These are phyloP conservation scores for Testicularia cyperi DNA, from an alignment of 1,284 basidiomycete species.

Conservation along the genomic window DNA sequence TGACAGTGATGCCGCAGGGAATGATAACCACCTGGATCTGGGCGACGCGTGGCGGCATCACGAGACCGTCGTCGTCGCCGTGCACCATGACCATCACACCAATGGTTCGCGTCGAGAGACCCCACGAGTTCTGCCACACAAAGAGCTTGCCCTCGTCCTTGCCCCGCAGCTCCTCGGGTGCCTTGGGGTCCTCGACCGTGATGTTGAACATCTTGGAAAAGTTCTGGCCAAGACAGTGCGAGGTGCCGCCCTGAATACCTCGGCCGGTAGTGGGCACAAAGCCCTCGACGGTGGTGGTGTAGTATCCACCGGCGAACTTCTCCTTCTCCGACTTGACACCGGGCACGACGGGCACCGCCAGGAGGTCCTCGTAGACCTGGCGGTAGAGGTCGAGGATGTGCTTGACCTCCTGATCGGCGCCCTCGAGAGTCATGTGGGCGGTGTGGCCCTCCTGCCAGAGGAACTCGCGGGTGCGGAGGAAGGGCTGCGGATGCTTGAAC, in stretches of 20 bases:
- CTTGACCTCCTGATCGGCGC: slow-evolving; percentile 87
- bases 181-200: slow-evolving; percentile 76
- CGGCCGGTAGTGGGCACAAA: slow-evolving; percentile 96
- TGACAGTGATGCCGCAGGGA: slow-evolving; percentile 79
- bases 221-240: slow-evolving; percentile 97
- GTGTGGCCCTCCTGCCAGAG: slow-evolving; percentile 99
- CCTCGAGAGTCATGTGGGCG: slow-evolving; percentile 81
- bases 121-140: slow-evolving; percentile 99
- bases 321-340: slow-evolving; percentile 99
- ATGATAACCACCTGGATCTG: slow-evolving; percentile 86
- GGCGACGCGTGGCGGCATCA: slow-evolving; percentile 93
- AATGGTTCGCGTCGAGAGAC: slow-evolving; percentile 90
- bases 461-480: slow-evolving; percentile 98
- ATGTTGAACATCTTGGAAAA: slow-evolving; percentile 99
- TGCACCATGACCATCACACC: slow-evolving; percentile 99
- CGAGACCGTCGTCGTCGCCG: slow-evolving; percentile 95
- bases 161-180: slow-evolving; percentile 51
- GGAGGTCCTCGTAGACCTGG: slow-evolving; percentile 92
- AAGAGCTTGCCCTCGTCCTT: slow-evolving; percentile 67
- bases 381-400: slow-evolving; percentile 95
- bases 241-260: slow-evolving; percentile 96
- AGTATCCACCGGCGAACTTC: slow-evolving; percentile 96
- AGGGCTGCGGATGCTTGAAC: slow-evolving; percentile 98
- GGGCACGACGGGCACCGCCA: slow-evolving; percentile 94
- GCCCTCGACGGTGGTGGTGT: slow-evolving; percentile 97